Evolutionary conservation across 805 yeast genomes (phyloP), one percentile per base, ranked within the genome.

Genomic region (Tetrapisispora iriomotensis): DNA sequence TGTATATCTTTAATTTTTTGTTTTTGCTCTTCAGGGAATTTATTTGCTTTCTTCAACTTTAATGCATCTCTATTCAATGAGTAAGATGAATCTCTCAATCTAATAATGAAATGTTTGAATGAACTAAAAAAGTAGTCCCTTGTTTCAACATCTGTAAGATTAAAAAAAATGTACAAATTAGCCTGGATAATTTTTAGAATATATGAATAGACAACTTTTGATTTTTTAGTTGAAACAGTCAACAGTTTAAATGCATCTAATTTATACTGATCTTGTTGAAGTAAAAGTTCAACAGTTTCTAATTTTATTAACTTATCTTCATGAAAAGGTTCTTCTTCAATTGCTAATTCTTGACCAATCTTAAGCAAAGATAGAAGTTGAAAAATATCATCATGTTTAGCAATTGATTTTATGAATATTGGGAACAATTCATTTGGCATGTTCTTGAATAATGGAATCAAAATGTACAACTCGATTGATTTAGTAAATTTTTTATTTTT

Each of bases 61-160:
- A 51, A 56, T 0, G 66, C 61, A 36, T 77, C 81, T 49, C 84
- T 69, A 18, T 69, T 52, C 20, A 75, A 47, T 0, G 77, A 71
- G 54, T 80, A 77, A 1, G 80, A 60, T 0, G 88, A 82, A 38
- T 81, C 92, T 46, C 82, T 70, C 14, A 83, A 58, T 47, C 96
- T 66, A 22, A 69, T 57, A 10, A 85, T 53, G 45, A 87, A 78
- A 40, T 70, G 75, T 39, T 79, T 71, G 41, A 87, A 59, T 14
- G 74, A 51, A 3, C 90, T 77, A 21, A 68, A 66, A 37, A 83
- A 75, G 34, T 74, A 77, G 45, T 78, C 79, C 51, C 96, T 67
- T 1, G 74, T 66, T 44, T 82, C 88, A 13, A 84, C 67, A 40
- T 79, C 76, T 15, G 72, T 66, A 42, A 83, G 94, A n/a, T 71